These are phyloP conservation scores for Pulveroboletus ravenelii DNA, from an alignment of 768 basidiomycete species.

Conservation along the genomic window DNA sequence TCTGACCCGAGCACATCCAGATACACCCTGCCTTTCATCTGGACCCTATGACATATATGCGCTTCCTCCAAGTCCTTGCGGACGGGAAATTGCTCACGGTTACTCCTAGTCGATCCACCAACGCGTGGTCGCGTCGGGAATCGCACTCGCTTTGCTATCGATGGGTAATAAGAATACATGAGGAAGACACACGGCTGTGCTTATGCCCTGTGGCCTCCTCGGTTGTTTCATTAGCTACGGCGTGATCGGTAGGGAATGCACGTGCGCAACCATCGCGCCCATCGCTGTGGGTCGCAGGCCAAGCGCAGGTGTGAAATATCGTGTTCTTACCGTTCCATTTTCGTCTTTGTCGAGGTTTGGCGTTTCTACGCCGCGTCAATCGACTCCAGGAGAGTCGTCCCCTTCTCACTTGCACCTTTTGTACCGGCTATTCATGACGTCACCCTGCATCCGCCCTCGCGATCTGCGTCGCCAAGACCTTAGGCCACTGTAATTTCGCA, in stretches of 20 bases:
- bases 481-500: neutral
- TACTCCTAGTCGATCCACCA: slow-evolving; percentile 2
- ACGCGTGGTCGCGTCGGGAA: neutral
- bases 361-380: neutral
- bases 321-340: neutral
- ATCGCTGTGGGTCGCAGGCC: neutral
- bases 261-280: neutral
- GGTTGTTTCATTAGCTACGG: slow-evolving; percentile 6
- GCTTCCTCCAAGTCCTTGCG: neutral
- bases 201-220: neutral
- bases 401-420: neutral
- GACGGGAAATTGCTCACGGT: neutral
- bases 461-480: neutral
- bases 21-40: slow-evolving; percentile 3
- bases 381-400: neutral
- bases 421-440: neutral
- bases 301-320: neutral
- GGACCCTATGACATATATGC: slow-evolving; percentile 16
- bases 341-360: neutral
- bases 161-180: slow-evolving; percentile 2
- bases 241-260: slow-evolving; percentile 10
- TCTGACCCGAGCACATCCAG: neutral
- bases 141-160: slow-evolving; percentile 4
- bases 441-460: neutral
- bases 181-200: slow-evolving; percentile 10